Evolutionary conservation across 202 grass and related monocot genomes (phyloP).

Genomic region (Zizania palustris): DNA sequence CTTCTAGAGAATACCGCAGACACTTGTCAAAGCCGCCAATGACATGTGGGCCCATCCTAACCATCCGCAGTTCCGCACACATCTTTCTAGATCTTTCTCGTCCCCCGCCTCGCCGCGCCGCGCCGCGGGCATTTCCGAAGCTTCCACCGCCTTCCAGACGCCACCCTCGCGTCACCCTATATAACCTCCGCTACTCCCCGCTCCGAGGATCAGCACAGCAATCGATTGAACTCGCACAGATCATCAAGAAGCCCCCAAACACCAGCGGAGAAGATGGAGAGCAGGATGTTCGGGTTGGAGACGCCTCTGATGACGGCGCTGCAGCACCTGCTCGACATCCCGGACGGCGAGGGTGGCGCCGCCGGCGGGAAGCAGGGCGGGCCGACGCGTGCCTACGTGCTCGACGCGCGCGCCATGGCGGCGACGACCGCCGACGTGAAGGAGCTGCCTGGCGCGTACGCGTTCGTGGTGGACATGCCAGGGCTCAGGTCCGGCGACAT

Average conservation of each 20-base stretch:
- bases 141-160: slow-evolving; percentile 39
- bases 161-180: not conserved
- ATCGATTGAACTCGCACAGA: not conserved
- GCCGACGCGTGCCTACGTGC: slow-evolving; percentile 69
- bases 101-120: not conserved
- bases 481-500: slow-evolving; percentile 74
- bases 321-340: slow-evolving; percentile 68
- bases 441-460: slow-evolving; percentile 65
- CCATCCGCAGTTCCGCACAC: not conserved
- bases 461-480: slow-evolving; percentile 92
- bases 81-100: slow-evolving; percentile 38
- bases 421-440: slow-evolving; percentile 80
- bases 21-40: not conserved
- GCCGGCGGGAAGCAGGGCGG: slow-evolving; percentile 46
- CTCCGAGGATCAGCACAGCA: not conserved
- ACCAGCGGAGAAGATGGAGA: slow-evolving; percentile 50
- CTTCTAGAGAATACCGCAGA: not conserved
- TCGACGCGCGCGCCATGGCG: slow-evolving; percentile 85
- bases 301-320: slow-evolving; percentile 60
- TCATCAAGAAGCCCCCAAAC: not conserved
- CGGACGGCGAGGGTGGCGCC: slow-evolving; percentile 55
- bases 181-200: not conserved
- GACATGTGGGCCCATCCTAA: not conserved
- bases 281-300: slow-evolving; percentile 58
- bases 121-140: slow-evolving; percentile 35